These are phyloP conservation scores for Thraustochytrium striatum DNA, from an alignment of 352 stramenopile genomes.

Conservation along the genomic window DNA sequence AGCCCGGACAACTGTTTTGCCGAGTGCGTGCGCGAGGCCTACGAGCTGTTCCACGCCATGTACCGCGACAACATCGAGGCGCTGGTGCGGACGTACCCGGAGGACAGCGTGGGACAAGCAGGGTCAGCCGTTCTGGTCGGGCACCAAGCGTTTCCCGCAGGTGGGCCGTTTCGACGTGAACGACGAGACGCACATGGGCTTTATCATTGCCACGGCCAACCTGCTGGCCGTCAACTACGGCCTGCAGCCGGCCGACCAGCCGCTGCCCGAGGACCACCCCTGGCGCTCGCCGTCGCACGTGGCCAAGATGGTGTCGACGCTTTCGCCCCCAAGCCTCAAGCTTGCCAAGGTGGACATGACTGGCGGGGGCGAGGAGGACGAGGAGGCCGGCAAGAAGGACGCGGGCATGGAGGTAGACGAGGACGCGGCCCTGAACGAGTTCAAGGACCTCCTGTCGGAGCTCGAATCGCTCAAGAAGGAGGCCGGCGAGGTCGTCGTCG, in stretches of 20 bases:
- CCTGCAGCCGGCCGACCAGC: constrained; percentile 35
- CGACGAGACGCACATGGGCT: constrained; percentile 90
- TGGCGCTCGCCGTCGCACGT: constrained; percentile 20
- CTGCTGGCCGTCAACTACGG: constrained; percentile 73
- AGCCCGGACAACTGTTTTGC: constrained; percentile 71
- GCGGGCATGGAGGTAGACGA: constrained; percentile 43
- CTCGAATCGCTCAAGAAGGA: background rate
- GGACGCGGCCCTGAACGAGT: constrained; percentile 26
- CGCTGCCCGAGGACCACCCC: constrained; percentile 32
- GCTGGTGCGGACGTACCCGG: constrained; percentile 65
- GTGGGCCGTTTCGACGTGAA: constrained; percentile 81
- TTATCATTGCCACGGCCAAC: constrained; percentile 89
- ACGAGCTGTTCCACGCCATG: constrained; percentile 94
- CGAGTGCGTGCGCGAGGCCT: constrained; percentile 92
- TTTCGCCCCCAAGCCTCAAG: background rate
- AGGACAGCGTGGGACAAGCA: constrained; percentile 79
- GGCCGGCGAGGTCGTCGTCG: background rate
- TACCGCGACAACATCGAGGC: constrained; percentile 96
- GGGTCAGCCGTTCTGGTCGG: constrained; percentile 96
- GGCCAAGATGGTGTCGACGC: constrained; percentile 23
- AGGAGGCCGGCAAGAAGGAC: constrained; percentile 46
- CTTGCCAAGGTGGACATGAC: constrained; percentile 47
- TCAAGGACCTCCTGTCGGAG: constrained; percentile 41
- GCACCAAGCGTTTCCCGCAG: constrained; percentile 91
- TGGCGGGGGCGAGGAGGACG: constrained; percentile 37